phyloP scores from a whole-genome alignment of 1,284 basidiomycete genomes.

The Irpex sp. region DNA sequence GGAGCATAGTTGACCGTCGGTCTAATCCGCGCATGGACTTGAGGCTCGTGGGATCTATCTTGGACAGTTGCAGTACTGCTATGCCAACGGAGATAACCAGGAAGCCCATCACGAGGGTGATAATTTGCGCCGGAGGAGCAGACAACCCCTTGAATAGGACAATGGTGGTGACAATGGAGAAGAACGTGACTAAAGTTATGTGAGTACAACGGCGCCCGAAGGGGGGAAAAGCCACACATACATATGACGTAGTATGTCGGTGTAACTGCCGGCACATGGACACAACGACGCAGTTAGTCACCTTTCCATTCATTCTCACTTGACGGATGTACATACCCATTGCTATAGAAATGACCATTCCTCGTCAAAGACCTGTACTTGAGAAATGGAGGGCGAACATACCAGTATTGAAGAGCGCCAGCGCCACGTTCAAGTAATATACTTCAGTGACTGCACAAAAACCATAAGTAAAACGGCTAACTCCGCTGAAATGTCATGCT shows the following conservation, averaged over 20 bases:
- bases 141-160: conserved; percentile 90
- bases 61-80: conserved; percentile 94
- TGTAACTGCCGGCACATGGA: conserved; percentile 51
- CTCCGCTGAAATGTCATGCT: conserved; percentile 22
- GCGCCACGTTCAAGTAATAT: conserved; percentile 94
- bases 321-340: conserved; percentile 55
- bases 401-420: conserved; percentile 94
- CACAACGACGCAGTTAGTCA: conserved; percentile 15
- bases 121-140: conserved; percentile 70
- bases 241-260: conserved; percentile 70
- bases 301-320: conserved; percentile 7
- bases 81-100: conserved; percentile 88
- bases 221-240: neutral
- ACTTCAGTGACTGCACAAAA: conserved; percentile 73
- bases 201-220: conserved; percentile 12
- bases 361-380: neutral
- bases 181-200: conserved; percentile 67
- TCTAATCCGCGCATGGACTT: conserved; percentile 60
- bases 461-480: neutral
- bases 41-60: conserved; percentile 79
- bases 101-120: conserved; percentile 93
- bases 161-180: conserved; percentile 84
- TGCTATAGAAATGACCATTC: conserved; percentile 39
- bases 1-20: conserved; percentile 79
- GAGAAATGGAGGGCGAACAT: conserved; percentile 5